These are phyloP conservation scores for Epichloe amarillans DNA, from an alignment of 2,329 filamentous ascomycete species.

Conservation along the genomic window DNA sequence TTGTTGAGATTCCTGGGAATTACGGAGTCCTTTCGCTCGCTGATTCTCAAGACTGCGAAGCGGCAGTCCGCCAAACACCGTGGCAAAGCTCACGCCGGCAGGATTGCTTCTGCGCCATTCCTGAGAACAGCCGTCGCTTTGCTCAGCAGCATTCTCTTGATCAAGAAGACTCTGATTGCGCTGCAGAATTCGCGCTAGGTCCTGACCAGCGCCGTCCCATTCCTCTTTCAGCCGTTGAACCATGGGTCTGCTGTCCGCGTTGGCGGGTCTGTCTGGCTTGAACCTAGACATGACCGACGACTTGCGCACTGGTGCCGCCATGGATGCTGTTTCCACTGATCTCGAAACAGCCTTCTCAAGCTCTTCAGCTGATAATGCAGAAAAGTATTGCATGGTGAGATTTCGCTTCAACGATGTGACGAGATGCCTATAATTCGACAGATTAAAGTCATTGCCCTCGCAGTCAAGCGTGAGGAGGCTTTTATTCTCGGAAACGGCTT, in stretches of 20 bases:
- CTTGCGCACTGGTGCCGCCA: slow-evolving; percentile 15
- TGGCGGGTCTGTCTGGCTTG: slow-evolving; percentile 17
- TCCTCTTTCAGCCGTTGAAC: slow-evolving; percentile 25
- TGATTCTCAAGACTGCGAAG: slow-evolving; percentile 17
- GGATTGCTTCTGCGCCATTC: slow-evolving; percentile 9
- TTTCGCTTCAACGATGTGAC: slow-evolving; percentile 30
- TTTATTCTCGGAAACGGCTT: slow-evolving; percentile 33
- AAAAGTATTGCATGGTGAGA: slow-evolving; percentile 29
- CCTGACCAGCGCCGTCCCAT: slow-evolving; percentile 23
- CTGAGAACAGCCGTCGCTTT: slow-evolving; percentile 14
- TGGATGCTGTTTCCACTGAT: slow-evolving; percentile 18
- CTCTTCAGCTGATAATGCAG: slow-evolving; percentile 25
- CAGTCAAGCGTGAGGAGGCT: slow-evolving; percentile 40
- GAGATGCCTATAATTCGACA: slow-evolving; percentile 35
- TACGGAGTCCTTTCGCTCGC: slow-evolving; percentile 11
- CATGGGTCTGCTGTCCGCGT: slow-evolving; percentile 18
- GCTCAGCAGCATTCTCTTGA: slow-evolving; percentile 8
- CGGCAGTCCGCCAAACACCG: slow-evolving; percentile 25
- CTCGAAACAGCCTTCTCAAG: slow-evolving; percentile 22
- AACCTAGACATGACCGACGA: slow-evolving; percentile 23
- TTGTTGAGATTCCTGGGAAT: slow-evolving; percentile 5
- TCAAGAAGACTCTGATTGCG: slow-evolving; percentile 20
- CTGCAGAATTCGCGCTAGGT: slow-evolving; percentile 21
- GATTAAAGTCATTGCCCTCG: slow-evolving; percentile 40
- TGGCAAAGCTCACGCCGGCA: slow-evolving; percentile 16